phyloP scores from a whole-genome alignment of 495 filamentous ascomycete genomes.

The Hypoxylon rickii region DNA sequence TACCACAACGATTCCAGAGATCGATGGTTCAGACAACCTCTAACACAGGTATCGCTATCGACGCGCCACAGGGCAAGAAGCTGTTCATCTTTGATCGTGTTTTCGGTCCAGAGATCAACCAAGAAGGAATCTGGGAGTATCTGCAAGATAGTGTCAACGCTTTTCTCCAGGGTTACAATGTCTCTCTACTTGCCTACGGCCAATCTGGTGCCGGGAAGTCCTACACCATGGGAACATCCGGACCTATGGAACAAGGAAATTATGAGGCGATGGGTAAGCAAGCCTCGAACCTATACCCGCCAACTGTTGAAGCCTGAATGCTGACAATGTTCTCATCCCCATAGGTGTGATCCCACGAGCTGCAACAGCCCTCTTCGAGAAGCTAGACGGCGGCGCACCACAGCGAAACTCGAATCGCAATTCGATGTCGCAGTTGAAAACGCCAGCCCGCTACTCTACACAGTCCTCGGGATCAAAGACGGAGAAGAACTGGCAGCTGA shows the following conservation, averaged over 20 bases:
- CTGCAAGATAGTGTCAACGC: slow-evolving; percentile 86
- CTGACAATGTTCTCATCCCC: slow-evolving; percentile 4
- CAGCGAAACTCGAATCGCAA: slow-evolving; percentile 60
- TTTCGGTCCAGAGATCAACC: slow-evolving; percentile 79
- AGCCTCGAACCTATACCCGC: not conserved
- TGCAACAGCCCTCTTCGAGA: slow-evolving; percentile 84
- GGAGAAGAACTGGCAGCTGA: slow-evolving; percentile 91
- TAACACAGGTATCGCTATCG: slow-evolving; percentile 81
- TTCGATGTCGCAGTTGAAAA: slow-evolving; percentile 76
- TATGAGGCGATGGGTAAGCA: slow-evolving; percentile 78
- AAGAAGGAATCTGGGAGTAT: slow-evolving; percentile 96
- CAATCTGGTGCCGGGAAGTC: slow-evolving; percentile 99
- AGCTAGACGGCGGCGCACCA: slow-evolving; percentile 61
- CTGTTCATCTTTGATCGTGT: slow-evolving; percentile 96
- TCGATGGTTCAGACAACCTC: slow-evolving; percentile 90
- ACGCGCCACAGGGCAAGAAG: slow-evolving; percentile 89
- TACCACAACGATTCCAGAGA: slow-evolving; percentile 92
- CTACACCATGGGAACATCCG: slow-evolving; percentile 98
- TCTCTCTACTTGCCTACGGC: slow-evolving; percentile 95
- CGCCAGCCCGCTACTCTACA: slow-evolving; percentile 81
- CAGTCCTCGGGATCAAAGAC: slow-evolving; percentile 55
- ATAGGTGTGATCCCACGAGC: slow-evolving; percentile 93
- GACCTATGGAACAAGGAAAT: slow-evolving; percentile 80
- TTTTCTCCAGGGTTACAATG: slow-evolving; percentile 97
- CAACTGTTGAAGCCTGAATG: not conserved